phyloP scores from a whole-genome alignment of 139 green algal genomes.

The Micractinium sp. region DNA sequence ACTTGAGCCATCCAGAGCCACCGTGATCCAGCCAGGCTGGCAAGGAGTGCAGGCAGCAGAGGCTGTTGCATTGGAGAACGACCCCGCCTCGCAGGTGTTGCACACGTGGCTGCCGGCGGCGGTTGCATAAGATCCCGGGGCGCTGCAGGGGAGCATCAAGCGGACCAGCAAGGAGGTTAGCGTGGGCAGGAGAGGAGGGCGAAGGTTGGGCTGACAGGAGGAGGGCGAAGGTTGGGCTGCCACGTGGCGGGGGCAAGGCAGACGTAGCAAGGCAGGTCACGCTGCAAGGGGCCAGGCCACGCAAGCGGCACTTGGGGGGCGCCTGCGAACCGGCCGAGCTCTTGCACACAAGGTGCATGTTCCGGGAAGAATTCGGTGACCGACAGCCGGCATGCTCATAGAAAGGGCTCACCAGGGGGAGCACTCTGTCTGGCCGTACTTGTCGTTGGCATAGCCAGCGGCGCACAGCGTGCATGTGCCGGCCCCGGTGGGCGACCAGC shows the following conservation, averaged over 20 bases:
- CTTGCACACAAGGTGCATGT: no score
- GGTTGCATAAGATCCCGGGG: not conserved
- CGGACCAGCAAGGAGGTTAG: not conserved
- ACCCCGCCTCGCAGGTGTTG: not conserved
- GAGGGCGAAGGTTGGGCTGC: not conserved
- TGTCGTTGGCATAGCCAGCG: not conserved
- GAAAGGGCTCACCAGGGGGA: not conserved
- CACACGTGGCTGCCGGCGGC: not conserved
- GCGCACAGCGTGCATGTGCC: not conserved
- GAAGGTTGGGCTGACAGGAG: not conserved
- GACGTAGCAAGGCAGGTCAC: not conserved
- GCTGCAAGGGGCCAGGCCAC: no score
- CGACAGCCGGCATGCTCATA: no score
- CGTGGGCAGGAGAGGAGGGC: no score
- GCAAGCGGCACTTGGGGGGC: no score
- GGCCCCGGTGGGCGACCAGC: not conserved
- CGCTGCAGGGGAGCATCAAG: not conserved
- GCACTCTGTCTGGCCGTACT: not conserved
- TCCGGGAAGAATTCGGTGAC: no score
- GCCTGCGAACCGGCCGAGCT: no score
- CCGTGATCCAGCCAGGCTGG: not conserved
- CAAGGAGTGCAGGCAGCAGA: not conserved
- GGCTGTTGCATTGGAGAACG: not conserved
- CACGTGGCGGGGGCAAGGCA: not conserved
- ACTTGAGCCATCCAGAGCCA: not conserved